A percentile compares a stretch with the other conserved stretches of the same genome.
Evolutionary conservation across 768 basidiomycete species (phyloP).

Genomic region (Russula ochroleuca): DNA sequence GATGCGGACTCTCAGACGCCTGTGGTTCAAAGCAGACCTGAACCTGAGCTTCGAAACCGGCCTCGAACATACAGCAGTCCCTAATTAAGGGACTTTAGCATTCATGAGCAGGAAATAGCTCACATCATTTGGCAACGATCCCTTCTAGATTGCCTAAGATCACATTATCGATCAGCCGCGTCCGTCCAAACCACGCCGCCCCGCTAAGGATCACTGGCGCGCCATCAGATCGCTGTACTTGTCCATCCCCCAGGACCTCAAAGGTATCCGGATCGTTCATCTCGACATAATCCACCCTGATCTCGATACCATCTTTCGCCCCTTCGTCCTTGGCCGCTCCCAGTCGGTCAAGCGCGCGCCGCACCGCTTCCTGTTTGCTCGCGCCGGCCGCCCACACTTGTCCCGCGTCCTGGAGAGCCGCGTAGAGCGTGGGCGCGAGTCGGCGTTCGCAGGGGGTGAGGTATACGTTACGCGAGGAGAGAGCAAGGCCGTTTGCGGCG

Average conservation of each 20-base stretch:
- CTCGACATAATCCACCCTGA: slow-evolving; percentile 81
- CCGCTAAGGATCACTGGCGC: slow-evolving; percentile 71
- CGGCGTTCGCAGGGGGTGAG: slow-evolving; percentile 59
- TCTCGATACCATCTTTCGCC: slow-evolving; percentile 39
- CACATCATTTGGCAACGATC: slow-evolving; percentile 32
- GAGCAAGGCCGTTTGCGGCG: slow-evolving; percentile 60
- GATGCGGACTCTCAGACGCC: not conserved
- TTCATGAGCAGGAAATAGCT: not conserved
- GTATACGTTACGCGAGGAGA: slow-evolving; percentile 90
- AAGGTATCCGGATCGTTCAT: slow-evolving; percentile 81
- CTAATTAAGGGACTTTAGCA: not conserved
- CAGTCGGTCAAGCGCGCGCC: slow-evolving; percentile 43
- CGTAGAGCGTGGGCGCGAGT: slow-evolving; percentile 56
- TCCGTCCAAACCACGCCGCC: slow-evolving; percentile 79
- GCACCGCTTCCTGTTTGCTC: slow-evolving; percentile 49
- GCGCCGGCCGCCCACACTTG: slow-evolving; percentile 49
- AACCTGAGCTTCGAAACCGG: too few relatives aligned
- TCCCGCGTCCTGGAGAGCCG: slow-evolving; percentile 60
- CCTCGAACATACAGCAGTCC: too few relatives aligned
- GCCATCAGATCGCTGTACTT: slow-evolving; percentile 30
- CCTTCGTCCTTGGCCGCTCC: slow-evolving; percentile 33
- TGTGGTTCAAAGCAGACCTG: too few relatives aligned
- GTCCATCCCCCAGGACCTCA: slow-evolving; percentile 47
- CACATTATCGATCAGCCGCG: slow-evolving; percentile 91
- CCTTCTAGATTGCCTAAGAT: slow-evolving; percentile 53